Base-by-base conservation (phyloP, 2,329 filamentous ascomycete genomes). In the Leptographium radiaticola region DNA sequence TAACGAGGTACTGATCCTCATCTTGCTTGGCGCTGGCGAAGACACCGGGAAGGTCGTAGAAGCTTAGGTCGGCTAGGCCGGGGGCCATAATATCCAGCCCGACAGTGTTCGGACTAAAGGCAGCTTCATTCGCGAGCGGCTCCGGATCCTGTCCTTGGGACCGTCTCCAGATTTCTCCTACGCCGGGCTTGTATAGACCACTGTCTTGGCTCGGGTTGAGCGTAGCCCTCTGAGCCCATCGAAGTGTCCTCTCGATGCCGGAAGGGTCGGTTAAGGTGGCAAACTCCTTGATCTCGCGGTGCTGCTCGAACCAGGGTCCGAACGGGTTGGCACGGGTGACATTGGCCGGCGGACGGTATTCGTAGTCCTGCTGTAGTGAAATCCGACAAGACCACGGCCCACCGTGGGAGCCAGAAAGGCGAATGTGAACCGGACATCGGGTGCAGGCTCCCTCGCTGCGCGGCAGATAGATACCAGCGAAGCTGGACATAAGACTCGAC, bases 11-110 rank as follows among this genome's bases (percentile, higher is more conserved):
- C 11, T 77, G 73, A 16, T 90, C 81, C 3, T 79, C 72, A 9
- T 77, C 76, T 9, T 81, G 73, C 2, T 81, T 79, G 0, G 83
- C 76, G 9, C 84, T 84, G 20, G 82, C 80, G 57, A 95, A 91
- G 0, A 94, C 81, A 0, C 89, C 89, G 0, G 89, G 89, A 0
- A 95, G 74, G 57, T 95, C 89, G 57, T 87, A 91, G 61, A 95
- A 94, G 0, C 84, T 88, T 0, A 95, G 65, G 7, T 87, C 81
- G 0, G 87, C 84, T 0, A 91, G 74, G 0, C 73, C 75, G 0
- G 86, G 85, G 0, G 84, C 85, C 0, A 80, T 80, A 31, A 95
- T 89, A 52, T 89, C 79, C 0, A 95, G 71, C 0, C 83, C 77
- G 0, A 95, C 83, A 0, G 89, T 76, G 59, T 95, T 95, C 0